phyloP scores from a whole-genome alignment of 257 asterid genomes.

The Nicotiana paniculata region DNA sequence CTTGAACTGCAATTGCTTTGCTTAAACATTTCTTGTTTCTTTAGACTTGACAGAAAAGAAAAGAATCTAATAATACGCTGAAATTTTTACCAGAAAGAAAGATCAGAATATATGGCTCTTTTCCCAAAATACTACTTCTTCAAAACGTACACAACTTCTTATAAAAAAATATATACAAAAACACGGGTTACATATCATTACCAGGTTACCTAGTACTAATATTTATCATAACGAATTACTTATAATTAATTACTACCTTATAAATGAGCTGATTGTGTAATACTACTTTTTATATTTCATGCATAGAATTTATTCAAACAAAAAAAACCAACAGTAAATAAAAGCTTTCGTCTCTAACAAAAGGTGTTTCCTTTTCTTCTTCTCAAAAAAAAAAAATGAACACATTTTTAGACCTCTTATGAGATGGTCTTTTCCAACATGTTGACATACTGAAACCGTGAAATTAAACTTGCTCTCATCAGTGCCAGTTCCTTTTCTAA shows the following conservation, averaged over 20 bases:
- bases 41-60: slow-evolving; percentile 31
- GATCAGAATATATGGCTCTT: too few species aligned
- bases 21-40: slow-evolving; percentile 20
- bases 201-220: too few species aligned
- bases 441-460: not conserved
- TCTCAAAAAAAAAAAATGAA: not conserved
- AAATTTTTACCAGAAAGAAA: not conserved
- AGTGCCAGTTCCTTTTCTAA: not conserved
- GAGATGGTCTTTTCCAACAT: not conserved
- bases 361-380: not conserved
- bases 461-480: not conserved
- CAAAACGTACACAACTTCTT: not conserved
- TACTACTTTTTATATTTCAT: not conserved
- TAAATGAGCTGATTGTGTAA: not conserved
- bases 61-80: not conserved
- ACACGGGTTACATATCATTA: not conserved
- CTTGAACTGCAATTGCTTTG: slow-evolving; percentile 13
- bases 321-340: not conserved
- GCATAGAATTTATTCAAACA: not conserved
- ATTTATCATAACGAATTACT: not conserved
- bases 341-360: not conserved
- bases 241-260: not conserved
- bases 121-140: not conserved
- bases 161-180: not conserved
- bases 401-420: too few species aligned